phyloP scores from a whole-genome alignment of 73 alveolate genomes.

The Uronychia setigera region DNA sequence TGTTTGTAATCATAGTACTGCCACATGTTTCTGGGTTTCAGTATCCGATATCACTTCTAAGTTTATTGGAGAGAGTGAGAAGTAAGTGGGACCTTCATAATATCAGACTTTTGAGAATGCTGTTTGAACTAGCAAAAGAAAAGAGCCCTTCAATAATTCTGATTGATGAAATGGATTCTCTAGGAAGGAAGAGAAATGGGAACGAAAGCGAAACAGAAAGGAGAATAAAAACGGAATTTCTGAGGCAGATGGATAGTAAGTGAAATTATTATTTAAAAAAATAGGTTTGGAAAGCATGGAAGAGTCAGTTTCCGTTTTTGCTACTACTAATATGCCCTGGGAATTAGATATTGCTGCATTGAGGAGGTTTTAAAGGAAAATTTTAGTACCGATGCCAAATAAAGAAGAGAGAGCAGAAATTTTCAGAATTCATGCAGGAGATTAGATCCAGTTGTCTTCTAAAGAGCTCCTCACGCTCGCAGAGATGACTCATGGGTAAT shows the following conservation, averaged over 20 bases:
- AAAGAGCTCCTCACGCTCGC: too few species aligned
- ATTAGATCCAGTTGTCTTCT: slow-evolving; percentile 35
- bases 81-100: not conserved
- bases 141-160: slow-evolving; percentile 57
- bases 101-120: slow-evolving; percentile 47
- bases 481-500: slow-evolving; percentile 52
- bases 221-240: slow-evolving; percentile 69
- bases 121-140: slow-evolving; percentile 62
- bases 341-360: slow-evolving; percentile 80
- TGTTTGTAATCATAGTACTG: slow-evolving; percentile 49
- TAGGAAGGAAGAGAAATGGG: slow-evolving; percentile 64
- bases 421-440: slow-evolving; percentile 55
- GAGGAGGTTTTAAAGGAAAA: slow-evolving; percentile 79
- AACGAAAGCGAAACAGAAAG: slow-evolving; percentile 72
- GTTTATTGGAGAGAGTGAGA: slow-evolving; percentile 70
- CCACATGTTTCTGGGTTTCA: slow-evolving; percentile 62
- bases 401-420: slow-evolving; percentile 69
- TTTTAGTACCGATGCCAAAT: slow-evolving; percentile 79
- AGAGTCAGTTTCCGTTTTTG: slow-evolving; percentile 80
- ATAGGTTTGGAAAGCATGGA: too few species aligned
- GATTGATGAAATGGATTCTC: slow-evolving; percentile 64
- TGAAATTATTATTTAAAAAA: slow-evolving; percentile 39
- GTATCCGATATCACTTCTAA: slow-evolving; percentile 65
- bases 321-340: slow-evolving; percentile 88
- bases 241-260: slow-evolving; percentile 76